Evolutionary conservation across 306 rosid species (phyloP).

Genomic region (Glycine latifolia): DNA sequence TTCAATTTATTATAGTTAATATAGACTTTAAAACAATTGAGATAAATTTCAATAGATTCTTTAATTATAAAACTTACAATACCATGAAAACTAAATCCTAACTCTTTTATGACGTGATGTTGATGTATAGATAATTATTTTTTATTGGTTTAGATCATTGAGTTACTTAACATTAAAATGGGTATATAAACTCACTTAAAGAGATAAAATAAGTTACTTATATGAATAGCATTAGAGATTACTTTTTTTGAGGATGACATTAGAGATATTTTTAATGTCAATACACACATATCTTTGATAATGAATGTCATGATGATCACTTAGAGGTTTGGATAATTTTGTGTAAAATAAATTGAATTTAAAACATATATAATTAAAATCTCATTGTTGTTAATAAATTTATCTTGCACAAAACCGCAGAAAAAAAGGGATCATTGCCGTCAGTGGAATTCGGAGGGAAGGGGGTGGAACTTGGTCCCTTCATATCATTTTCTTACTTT

Average conservation of each 20-base stretch:
- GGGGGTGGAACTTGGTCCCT: background rate
- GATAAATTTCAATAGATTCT: too few species aligned
- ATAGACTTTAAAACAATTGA: too few species aligned
- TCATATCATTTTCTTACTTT: constrained; percentile 26
- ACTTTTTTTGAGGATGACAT: background rate
- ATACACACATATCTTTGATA: background rate
- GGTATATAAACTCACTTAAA: too few species aligned
- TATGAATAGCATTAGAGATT: too few species aligned
- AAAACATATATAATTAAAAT: background rate
- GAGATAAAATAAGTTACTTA: too few species aligned
- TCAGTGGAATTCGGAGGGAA: background rate
- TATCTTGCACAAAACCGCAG: background rate
- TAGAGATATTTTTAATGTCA: background rate
- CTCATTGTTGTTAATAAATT: background rate
- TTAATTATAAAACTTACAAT: too few species aligned
- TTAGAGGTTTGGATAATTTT: constrained; percentile 4
- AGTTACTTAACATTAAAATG: too few species aligned
- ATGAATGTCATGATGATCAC: background rate
- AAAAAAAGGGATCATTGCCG: constrained; percentile 10
- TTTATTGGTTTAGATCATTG: too few species aligned
- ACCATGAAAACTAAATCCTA: too few species aligned
- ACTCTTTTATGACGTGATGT: too few species aligned
- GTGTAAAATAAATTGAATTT: background rate
- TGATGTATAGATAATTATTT: too few species aligned
- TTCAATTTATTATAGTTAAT: too few species aligned